Base-by-base conservation (phyloP, 768 basidiomycete species). In the Infundibulicybe gibba region DNA sequence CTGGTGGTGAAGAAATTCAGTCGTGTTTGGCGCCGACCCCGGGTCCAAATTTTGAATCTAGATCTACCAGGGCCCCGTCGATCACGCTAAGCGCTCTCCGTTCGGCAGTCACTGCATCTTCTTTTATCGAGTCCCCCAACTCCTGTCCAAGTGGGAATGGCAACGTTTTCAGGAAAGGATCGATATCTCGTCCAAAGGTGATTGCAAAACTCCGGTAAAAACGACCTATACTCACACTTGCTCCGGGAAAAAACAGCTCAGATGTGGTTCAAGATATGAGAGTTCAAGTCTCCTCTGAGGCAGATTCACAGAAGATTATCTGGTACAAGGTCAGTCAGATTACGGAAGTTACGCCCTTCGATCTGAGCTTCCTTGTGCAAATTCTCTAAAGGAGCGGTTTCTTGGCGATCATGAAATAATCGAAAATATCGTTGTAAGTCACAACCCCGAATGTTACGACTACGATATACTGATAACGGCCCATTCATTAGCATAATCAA, bases 351-450 rank as follows among this genome's bases (percentile, higher is more conserved):
- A 41, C 16, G 38, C 38, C 16, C 41, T 32, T n/a, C n/a, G n/a
- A n/a, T n/a, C 32, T 40, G 14, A 45, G 32, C 50, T 43, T n/a
- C 52, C 43, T 46, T 41, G 47, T 17, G 39, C n/a, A 41, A 44
- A 45, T 49, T 49, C 43, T 10, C 35, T 53, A 53, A 68, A 90
- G 87, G 87, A 90, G 72, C 72, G 88, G 49, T 82, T 77, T 60
- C 72, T 90, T 38, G 71, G 74, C 34, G 87, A 90, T 45, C 71
- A 81, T 4, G 88, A 90, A 61, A 89, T 90, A 34, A 62, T 90
- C 3, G 89, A 89, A 51, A 76, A 87, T 54, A 55, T 90, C 14
- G 76, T 88, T 31, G 87, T 89, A 60, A 50, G 83, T 72, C 19
- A 35, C 3, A 16, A 31, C 14, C n/a, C n/a, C n/a, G n/a, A 45